phyloP scores from a whole-genome alignment of 805 yeast species.

The Nakazawaea holstii region DNA sequence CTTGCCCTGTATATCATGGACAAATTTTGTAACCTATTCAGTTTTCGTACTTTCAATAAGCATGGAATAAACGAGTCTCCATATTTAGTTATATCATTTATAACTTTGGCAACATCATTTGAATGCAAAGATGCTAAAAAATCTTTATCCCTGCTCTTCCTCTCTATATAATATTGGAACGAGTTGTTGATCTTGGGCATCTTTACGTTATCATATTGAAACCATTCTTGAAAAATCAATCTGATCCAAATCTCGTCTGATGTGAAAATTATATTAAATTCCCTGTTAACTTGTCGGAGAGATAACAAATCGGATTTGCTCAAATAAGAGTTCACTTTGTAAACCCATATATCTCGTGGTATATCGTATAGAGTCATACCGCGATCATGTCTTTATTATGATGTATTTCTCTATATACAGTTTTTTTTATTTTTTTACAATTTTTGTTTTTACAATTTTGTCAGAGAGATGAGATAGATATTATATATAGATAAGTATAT shows the following conservation, averaged over 20 bases:
- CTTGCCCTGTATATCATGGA: background rate
- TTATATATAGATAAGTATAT: background rate
- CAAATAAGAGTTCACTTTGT: background rate
- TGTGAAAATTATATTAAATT: background rate
- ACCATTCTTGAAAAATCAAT: background rate
- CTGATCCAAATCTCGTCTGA: conserved; percentile 7
- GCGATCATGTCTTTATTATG: too few species aligned
- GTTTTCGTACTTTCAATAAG: background rate
- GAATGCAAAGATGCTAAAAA: background rate
- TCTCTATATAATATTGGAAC: background rate
- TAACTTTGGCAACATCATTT: background rate
- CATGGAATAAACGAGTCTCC: background rate
- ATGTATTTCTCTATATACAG: too few species aligned
- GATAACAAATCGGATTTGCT: background rate
- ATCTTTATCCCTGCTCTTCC: background rate
- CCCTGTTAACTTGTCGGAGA: conserved; percentile 1
- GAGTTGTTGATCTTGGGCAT: background rate
- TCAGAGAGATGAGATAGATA: too few species aligned
- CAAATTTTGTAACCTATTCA: background rate
- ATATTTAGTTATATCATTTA: background rate
- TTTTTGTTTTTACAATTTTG: too few species aligned
- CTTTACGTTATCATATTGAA: background rate
- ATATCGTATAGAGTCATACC: background rate
- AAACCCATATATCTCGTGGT: conserved; percentile 7
- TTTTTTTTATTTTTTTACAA: too few species aligned